Base-by-base conservation (phyloP, 73 alveolate species). In the Paramecium octaurelia region DNA sequence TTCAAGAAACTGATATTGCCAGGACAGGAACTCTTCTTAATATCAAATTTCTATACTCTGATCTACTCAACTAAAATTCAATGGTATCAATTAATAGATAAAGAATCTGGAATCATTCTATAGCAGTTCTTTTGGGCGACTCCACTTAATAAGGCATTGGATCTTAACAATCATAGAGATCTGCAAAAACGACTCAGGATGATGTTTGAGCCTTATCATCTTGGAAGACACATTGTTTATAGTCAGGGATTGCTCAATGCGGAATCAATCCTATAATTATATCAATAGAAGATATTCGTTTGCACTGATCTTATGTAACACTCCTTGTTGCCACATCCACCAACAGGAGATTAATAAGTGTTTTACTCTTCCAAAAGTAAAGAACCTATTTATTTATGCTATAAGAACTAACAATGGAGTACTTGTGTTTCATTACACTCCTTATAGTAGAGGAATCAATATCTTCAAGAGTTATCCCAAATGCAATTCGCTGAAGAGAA, bases 131-230 rank as follows among this genome's bases (percentile, higher is more conserved):
- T 75, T 75, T 75, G 88, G 88, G 48, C 42, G 8, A 36, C 34
- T 12, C 88, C 88, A 16, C 21, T 31, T 4, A 75, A 35, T 36
- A 68, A 68, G 9, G 11, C 40, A 12, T 24, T 34, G 6, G 42
- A 29, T 34, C 36, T 36, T 5, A 31, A 29, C 16, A 31, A 29
- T 35, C 88, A 75, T 75, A 34, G 60, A 75, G 88, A 75, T 75
- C n/a, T 75, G 35, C n/a, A 75, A 75, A 75, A 75, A 35, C 5
- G 88, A 36, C 18, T 75, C 0, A 75, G 88, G 10, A 34, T 31
- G 48, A 75, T 75, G 88, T 75, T 75, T 75, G 88, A 75, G 21
- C 88, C 58, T n/a, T 75, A 75, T 75, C 58, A 75, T 35, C 36
- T 75, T 12, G 38, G 48, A 34, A 75, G 60, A 40, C 88, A 75